These are phyloP conservation scores for Rhododendron kiyosumense DNA, from an alignment of 148 eudicot genomes.

Conservation along the genomic window DNA sequence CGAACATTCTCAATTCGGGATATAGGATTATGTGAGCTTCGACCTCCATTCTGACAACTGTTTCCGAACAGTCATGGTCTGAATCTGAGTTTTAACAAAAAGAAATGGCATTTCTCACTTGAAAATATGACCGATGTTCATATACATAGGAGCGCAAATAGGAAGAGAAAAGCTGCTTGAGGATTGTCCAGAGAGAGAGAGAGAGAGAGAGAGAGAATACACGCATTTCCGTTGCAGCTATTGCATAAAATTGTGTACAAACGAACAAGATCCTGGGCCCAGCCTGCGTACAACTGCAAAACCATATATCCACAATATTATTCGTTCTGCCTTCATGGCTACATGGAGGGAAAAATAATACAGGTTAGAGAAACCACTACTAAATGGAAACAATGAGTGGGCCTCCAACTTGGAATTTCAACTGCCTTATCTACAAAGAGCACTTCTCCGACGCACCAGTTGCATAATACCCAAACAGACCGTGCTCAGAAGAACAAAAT, in stretches of 20 bases:
- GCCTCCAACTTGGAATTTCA: neutral
- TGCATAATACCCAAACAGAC: neutral
- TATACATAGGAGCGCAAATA: neutral
- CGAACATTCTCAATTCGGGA: no score
- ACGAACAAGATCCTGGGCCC: neutral
- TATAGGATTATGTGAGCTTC: no score
- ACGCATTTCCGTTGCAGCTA: neutral
- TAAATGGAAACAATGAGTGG: neutral
- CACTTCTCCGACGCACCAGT: neutral
- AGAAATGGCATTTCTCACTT: neutral
- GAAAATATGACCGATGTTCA: neutral
- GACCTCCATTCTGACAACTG: neutral
- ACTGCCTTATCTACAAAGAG: constrained; percentile 13
- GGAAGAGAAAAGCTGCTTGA: neutral
- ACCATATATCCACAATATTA: neutral
- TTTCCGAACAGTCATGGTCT: neutral
- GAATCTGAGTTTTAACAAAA: neutral
- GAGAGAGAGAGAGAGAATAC: no score
- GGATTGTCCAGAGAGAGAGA: neutral
- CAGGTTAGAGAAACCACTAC: neutral
- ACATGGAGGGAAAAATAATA: neutral
- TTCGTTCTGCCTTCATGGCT: neutral
- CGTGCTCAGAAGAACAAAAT: neutral
- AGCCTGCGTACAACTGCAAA: neutral
- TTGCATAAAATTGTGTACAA: neutral